Base-by-base conservation (phyloP, 225 moss, liverwort and hornwort species). In the Polytrichum formosum region DNA sequence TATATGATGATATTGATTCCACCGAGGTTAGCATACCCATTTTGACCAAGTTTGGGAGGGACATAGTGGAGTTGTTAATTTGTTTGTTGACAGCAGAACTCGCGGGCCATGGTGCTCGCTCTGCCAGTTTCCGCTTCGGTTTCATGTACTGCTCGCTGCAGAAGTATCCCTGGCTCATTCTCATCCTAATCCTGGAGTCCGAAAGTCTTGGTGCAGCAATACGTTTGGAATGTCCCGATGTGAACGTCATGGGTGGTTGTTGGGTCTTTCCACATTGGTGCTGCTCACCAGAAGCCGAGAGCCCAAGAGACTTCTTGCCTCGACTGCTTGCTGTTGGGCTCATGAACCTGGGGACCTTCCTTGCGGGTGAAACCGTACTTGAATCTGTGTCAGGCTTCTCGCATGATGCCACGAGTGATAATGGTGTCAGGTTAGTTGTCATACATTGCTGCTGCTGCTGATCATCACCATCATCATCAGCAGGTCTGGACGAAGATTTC, bases 241-340 rank as follows among this genome's bases (percentile, higher is more conserved):
- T 23, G 78, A 85, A 82, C 10, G 85, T 85, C 85, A 85, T 85
- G 35, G 85, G 85, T 4, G 82, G 85, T 28, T 79, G 85, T 61
- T 82, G 85, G 53, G 79, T 64, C 63, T n/a, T 68, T 67, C 72
- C 69, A 29, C 18, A 28, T 27, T 61, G 30, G 13, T 76, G 63
- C 26, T 79, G 74, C 55, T 66, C 74, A 28, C 56, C 26, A 6
- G 21, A 28, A 9, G 26, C 8, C 37, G 37, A 35, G 18, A 28
- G 55, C 69, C 72, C 79, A 58, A 70, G 67, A 17, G 30, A 67
- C 53, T 77, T 77, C 72, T 85, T 88, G 60, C 85, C 72, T 1
- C 85, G 83, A 65, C 88, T 88, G 78, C 88, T 85, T 55, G 88
- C 85, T 28, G 88, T 88, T 3, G 85, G 88, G 63, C 80, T 85